Percentiles rank a stretch among this genome's conserved stretches.
phyloP scores from a whole-genome alignment of 2,329 filamentous ascomycete genomes.

The Phyllosticta capitalensis region DNA sequence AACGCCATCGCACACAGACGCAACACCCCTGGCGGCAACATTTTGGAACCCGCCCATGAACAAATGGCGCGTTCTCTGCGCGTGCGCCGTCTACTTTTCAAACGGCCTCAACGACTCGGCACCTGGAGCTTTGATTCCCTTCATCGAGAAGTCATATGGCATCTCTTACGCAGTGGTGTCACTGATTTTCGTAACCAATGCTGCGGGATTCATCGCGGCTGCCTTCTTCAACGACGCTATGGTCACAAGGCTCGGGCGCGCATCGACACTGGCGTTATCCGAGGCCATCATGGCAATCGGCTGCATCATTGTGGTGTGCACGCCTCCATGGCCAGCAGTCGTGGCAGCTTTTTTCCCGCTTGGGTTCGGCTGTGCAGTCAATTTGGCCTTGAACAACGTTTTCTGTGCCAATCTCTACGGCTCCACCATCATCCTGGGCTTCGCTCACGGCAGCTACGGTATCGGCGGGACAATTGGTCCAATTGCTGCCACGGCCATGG shows the following conservation, averaged over 20 bases:
- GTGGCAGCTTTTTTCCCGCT: slow-evolving; percentile 58
- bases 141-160: slow-evolving; percentile 65
- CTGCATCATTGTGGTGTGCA: slow-evolving; percentile 56
- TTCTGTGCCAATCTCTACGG: slow-evolving; percentile 46
- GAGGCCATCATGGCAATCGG: slow-evolving; percentile 49
- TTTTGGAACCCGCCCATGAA: slow-evolving; percentile 55
- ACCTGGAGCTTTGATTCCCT: slow-evolving; percentile 69
- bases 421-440: slow-evolving; percentile 45
- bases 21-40: slow-evolving; percentile 42
- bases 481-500: slow-evolving; percentile 64
- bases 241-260: slow-evolving; percentile 54
- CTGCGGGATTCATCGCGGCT: slow-evolving; percentile 64
- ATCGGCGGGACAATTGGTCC: slow-evolving; percentile 50
- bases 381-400: slow-evolving; percentile 47
- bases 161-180: slow-evolving; percentile 74
- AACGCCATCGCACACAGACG: slow-evolving; percentile 28
- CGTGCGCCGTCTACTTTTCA: slow-evolving; percentile 52
- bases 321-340: slow-evolving; percentile 56
- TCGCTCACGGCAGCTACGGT: slow-evolving; percentile 55
- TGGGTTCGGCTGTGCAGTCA: slow-evolving; percentile 43
- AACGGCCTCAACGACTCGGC: slow-evolving; percentile 62
- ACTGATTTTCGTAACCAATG: slow-evolving; percentile 71
- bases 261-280: slow-evolving; percentile 51
- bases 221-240: slow-evolving; percentile 60
- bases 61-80: slow-evolving; percentile 55